phyloP scores from a whole-genome alignment of 208 protist species.

The Leishmania aethiopica region DNA sequence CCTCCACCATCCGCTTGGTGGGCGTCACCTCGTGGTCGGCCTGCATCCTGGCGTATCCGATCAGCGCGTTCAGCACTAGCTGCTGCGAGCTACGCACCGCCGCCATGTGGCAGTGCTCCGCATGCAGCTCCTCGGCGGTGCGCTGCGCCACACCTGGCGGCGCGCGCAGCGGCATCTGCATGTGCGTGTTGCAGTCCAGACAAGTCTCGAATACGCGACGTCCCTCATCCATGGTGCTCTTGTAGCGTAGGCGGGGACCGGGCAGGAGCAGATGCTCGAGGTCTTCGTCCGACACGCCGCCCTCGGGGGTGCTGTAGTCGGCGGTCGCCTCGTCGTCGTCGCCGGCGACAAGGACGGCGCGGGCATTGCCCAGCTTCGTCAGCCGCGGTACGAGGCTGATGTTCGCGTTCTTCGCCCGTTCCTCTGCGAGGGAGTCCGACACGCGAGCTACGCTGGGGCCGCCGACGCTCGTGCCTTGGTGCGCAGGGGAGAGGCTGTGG shows the following conservation, averaged over 20 bases:
- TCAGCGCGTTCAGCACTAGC: constrained; percentile 79
- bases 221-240: constrained; percentile 53
- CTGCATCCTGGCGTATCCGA: constrained; percentile 81
- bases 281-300: constrained; percentile 23
- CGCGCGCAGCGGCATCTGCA: constrained; percentile 82
- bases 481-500: constrained; percentile 36
- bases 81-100: constrained; percentile 82
- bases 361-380: constrained; percentile 30
- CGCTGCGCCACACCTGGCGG: constrained; percentile 69
- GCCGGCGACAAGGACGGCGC: constrained; percentile 9
- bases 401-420: constrained; percentile 34
- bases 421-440: constrained; percentile 34
- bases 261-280: constrained; percentile 77
- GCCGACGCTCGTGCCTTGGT: constrained; percentile 9
- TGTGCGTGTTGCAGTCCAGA: constrained; percentile 86
- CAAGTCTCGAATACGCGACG: constrained; percentile 81
- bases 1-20: constrained; percentile 75
- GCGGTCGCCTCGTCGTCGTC: constrained; percentile 4
- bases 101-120: constrained; percentile 89
- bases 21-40: constrained; percentile 61
- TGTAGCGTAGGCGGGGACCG: constrained; percentile 78
- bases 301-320: constrained; percentile 7
- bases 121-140: constrained; percentile 77
- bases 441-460: constrained; percentile 18
- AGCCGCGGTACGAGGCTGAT: constrained; percentile 33